These are phyloP conservation scores for Pseudonectria buxi DNA, from an alignment of 2,329 filamentous ascomycete genomes.

Conservation along the genomic window DNA sequence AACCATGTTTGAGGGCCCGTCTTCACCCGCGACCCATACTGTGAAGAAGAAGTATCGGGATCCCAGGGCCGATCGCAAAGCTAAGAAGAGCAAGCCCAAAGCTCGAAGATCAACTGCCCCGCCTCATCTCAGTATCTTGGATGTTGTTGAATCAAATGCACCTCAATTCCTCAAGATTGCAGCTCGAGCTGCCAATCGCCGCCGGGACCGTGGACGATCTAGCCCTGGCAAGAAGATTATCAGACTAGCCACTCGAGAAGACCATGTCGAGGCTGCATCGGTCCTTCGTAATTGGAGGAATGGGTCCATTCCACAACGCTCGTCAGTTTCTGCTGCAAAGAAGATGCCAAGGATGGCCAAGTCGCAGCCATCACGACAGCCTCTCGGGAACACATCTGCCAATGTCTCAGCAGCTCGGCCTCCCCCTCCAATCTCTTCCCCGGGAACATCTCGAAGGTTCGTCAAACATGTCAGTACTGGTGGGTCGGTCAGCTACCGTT, in stretches of 20 bases:
- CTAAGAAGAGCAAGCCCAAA: conserved; percentile 3
- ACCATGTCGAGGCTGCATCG: conserved; percentile 51
- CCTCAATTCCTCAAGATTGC: conserved; percentile 56
- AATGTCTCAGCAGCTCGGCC: conserved; percentile 12
- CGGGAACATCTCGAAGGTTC: conserved; percentile 18
- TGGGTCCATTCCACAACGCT: conserved; percentile 42
- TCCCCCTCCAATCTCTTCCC: not conserved
- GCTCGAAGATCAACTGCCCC: conserved; percentile 16
- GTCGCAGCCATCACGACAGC: conserved; percentile 6
- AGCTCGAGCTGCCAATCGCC: conserved; percentile 47
- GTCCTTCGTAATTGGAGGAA: conserved; percentile 49
- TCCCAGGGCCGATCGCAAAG: conserved; percentile 2
- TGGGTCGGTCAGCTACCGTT: conserved; percentile 21
- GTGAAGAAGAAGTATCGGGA: conserved; percentile 14
- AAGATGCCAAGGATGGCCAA: conserved; percentile 8
- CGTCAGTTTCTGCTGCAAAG: conserved; percentile 23
- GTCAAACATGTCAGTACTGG: conserved; percentile 23
- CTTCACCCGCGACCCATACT: conserved; percentile 5
- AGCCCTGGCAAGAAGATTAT: conserved; percentile 52
- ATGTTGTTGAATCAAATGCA: conserved; percentile 46
- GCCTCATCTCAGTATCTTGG: conserved; percentile 54
- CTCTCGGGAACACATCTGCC: conserved; percentile 16
- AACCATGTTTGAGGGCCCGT: conserved; percentile 17
- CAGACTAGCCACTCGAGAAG: conserved; percentile 51
- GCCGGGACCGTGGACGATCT: conserved; percentile 43